phyloP scores from a whole-genome alignment of 331 rosid species.

The Cucumis variabilis region DNA sequence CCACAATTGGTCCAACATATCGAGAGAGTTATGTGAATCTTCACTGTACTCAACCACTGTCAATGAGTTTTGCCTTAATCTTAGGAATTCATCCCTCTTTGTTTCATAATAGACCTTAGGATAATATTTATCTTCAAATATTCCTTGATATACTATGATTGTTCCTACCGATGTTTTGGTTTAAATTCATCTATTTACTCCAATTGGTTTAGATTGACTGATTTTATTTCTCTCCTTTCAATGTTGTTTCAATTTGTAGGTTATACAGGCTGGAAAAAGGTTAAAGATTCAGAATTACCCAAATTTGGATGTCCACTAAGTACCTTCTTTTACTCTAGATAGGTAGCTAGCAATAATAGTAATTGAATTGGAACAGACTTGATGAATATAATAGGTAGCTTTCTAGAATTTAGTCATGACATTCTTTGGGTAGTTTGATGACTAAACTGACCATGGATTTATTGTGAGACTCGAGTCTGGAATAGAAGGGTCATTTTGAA shows the following conservation, averaged over 20 bases:
- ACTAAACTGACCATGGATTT: background rate
- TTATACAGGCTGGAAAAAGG: slow-evolving; percentile 85
- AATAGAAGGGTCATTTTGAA: background rate
- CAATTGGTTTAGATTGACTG: background rate
- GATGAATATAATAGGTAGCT: background rate
- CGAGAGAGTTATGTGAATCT: no score
- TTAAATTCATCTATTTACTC: background rate
- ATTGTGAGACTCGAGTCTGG: background rate
- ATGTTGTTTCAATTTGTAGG: slow-evolving; percentile 55
- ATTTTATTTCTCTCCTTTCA: slow-evolving; percentile 27
- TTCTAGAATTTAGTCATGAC: background rate
- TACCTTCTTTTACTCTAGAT: slow-evolving; percentile 27
- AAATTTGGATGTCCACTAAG: slow-evolving; percentile 99
- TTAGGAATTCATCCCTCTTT: no score
- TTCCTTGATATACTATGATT: background rate
- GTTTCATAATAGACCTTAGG: no score
- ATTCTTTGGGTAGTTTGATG: background rate
- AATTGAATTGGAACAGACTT: background rate
- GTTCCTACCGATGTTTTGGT: background rate
- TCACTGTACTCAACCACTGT: no score
- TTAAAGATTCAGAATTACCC: slow-evolving; percentile 77
- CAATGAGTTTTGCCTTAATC: no score
- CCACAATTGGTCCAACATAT: no score
- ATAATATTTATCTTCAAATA: no score
- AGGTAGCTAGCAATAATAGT: background rate